Evolutionary conservation across 345 rosid species (phyloP), one percentile per base, ranked within the genome.

Genomic region (Heritiera littoralis): DNA sequence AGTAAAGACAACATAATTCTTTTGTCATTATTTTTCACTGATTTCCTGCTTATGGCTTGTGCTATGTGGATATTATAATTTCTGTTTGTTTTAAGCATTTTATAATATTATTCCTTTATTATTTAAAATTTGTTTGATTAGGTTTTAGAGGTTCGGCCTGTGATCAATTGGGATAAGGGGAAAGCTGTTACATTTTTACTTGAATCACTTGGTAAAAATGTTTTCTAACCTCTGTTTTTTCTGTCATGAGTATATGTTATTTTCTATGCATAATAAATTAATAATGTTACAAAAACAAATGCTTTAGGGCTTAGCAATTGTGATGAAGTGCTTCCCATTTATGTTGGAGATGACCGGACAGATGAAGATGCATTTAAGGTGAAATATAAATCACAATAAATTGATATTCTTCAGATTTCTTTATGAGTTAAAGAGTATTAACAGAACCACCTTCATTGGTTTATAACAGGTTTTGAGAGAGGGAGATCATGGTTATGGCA

Each of bases 341-440:
- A 96, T 81, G 91, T 96, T 2, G 99, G 99, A 52, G 99, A 95
- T 86, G 99, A 95, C 83, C 84, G 88, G 79, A 95, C 99, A 67
- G 99, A 96, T 74, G 98, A 96, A 89, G 99, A 96, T 90, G 99
- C 99, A 14, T 96, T 96, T 71, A 90, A 91, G 92, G 98, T 91
- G 77, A 65, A 11, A 43, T 51, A 51, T 20, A 2, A n/a, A 45
- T 52, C 4, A 28, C 49, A 5, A 18, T 28, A 32, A 10, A 23
- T 40, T 46, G n/a, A n/a, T 0, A 10, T 32, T 40, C 17, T 51
- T 48, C 30, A 5, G 3, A 48, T 1, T 64, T 70, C 6, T 20
- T 38, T 40, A 12, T 4, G 52, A 2, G 8, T 55, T 49, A 23
- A 54, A 28, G 56, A 72, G 6, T 60, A 28, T 66, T 41, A 43